Conservation (phyloP, 208 protist genomes). For the Herpetomonas muscarum region DNA sequence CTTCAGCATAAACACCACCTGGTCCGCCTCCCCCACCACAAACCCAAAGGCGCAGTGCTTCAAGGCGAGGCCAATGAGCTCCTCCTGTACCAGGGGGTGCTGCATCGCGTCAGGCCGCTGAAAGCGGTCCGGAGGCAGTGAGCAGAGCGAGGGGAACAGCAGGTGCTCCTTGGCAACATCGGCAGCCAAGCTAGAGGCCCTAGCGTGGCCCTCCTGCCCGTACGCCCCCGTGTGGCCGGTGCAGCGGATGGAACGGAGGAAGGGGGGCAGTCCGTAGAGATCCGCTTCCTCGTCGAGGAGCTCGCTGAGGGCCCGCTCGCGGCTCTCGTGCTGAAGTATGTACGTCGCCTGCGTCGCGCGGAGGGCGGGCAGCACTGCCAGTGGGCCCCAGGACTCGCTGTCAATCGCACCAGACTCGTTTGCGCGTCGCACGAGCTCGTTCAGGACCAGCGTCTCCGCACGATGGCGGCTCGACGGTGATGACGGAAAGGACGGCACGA, state of each 20-base stretch:
- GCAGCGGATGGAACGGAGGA: conserved; percentile 76
- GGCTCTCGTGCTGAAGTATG: conserved; percentile 38
- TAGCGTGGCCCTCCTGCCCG: too few species aligned
- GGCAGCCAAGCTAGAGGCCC: too few species aligned
- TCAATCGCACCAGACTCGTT: conserved; percentile 26
- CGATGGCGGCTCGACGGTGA: conserved; percentile 33
- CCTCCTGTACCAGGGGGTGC: conserved; percentile 63
- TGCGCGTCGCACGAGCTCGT: conserved; percentile 23
- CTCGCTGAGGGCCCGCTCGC: conserved; percentile 23
- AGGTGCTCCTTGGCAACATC: background rate
- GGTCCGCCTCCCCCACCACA: conserved; percentile 74
- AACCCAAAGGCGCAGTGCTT: conserved; percentile 54
- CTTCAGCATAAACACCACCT: conserved; percentile 44
- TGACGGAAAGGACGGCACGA: conserved; percentile 39
- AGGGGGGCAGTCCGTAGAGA: conserved; percentile 81
- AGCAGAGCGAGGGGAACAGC: conserved; percentile 54
- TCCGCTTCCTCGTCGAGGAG: conserved; percentile 46
- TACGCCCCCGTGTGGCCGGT: too few species aligned
- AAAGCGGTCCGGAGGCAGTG: conserved; percentile 46
- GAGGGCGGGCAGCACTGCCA: conserved; percentile 34
- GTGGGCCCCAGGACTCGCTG: conserved; percentile 44
- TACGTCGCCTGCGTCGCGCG: conserved; percentile 55
- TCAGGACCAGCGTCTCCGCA: conserved; percentile 39
- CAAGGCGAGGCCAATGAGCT: conserved; percentile 50
- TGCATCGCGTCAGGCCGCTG: conserved; percentile 37